Base-by-base conservation (phyloP, 305 asterid species). In the Solanum hybrid region DNA sequence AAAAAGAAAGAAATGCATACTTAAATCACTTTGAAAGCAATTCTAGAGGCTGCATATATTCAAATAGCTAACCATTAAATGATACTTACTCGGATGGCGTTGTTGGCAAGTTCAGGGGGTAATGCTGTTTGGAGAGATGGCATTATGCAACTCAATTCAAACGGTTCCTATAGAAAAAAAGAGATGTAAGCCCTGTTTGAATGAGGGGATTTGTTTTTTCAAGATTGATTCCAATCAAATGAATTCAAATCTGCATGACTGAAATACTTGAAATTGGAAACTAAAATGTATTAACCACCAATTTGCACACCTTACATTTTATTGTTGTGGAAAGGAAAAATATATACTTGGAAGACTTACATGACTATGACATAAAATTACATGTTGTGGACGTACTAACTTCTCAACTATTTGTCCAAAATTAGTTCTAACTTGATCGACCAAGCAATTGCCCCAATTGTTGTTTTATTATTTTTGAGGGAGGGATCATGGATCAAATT, bases 51-150 rank as follows among this genome's bases (percentile, higher is more conserved):
- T 81, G 13, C 32, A 36, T 38, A 24, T 81, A 81, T 12, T 24
- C 86, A 81, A 81, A 81, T 38, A 38, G 65, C 86, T 81, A 14
- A 24, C 7, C 7, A 90, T 86, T 70, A 76, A 90, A 24, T 88
- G 83, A 84, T 57, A 86, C 95, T 90, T 70, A 97, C 98, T 93
- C 98, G 93, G 91, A 95, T 90, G 78, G 93, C 92, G 89, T 96
- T 97, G 93, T 95, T 94, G 89, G 98, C 99, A 22, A 97, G 97
- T 94, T 96, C 99, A 73, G 99, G 98, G 86, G 98, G 98, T 92
- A 97, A 91, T 24, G 97, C 96, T 73, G 97, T 93, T 92, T 95
- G 98, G 87, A 97, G 94, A 85, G 98, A 95, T 84, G 99, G 97
- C 98, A 97, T 97, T 72, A 11, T 75, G 86, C 86, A 38, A 81